Percentiles rank a stretch among this genome's conserved stretches.
Evolutionary conservation across 192 early-diverging fungal species (phyloP).

Genomic region (Rhizophagus sp.): DNA sequence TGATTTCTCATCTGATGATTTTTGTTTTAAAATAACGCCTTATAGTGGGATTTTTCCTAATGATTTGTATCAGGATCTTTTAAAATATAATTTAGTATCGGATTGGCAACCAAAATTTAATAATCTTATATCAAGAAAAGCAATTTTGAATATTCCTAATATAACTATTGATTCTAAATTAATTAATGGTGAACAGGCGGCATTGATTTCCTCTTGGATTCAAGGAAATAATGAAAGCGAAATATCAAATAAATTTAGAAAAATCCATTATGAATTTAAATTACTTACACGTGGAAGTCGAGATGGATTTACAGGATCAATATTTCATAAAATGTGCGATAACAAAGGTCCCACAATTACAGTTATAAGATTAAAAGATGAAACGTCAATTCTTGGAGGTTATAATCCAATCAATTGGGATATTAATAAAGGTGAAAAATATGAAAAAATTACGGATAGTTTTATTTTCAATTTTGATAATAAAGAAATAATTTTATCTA

Average conservation of each 20-base stretch:
- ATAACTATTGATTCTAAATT: background rate
- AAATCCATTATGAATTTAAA: background rate
- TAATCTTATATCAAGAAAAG: background rate
- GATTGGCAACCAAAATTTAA: background rate
- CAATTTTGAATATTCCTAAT: background rate
- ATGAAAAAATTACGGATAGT: background rate
- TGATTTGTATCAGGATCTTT: background rate
- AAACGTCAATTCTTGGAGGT: background rate
- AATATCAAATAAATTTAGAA: background rate
- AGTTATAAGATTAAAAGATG: constrained; percentile 9
- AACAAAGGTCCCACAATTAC: constrained; percentile 28
- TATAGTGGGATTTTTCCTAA: background rate
- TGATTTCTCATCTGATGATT: background rate
- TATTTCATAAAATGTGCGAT: constrained; percentile 27
- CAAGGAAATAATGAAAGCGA: background rate
- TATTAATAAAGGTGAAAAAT: background rate
- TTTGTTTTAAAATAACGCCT: background rate
- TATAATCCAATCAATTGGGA: background rate
- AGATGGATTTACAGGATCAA: background rate
- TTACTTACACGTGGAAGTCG: background rate
- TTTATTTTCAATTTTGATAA: background rate
- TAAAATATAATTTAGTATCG: background rate
- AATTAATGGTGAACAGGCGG: background rate
- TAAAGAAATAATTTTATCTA: background rate
- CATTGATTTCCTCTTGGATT: background rate